Conservation (phyloP, 129 eudicot species). For the Artemisia annua region DNA sequence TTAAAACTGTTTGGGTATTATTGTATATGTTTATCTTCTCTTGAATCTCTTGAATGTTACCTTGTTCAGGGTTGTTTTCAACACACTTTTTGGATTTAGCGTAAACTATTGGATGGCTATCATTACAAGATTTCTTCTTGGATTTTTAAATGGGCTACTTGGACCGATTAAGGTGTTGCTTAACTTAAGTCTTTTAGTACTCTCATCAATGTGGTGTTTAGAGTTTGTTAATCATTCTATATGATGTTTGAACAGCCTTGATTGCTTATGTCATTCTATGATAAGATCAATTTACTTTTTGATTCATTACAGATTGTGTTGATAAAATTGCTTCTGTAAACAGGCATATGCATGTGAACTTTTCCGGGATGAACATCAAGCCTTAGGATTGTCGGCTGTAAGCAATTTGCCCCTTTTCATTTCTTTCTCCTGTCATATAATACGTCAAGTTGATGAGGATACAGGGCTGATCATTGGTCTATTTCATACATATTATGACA, state of each 20-base stretch:
- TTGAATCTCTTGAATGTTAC: slow-evolving; percentile 9
- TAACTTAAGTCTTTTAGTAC: too few species aligned
- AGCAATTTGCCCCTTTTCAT: slow-evolving; percentile 26
- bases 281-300: too few species aligned
- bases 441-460: too few species aligned
- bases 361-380: slow-evolving; percentile 60
- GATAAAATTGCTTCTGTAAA: not conserved
- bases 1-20: not conserved
- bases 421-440: not conserved
- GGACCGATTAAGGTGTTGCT: slow-evolving; percentile 76
- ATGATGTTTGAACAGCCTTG: too few species aligned
- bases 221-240: too few species aligned
- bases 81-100: slow-evolving; percentile 83
- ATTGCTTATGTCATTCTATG: too few species aligned
- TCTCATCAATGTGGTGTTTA: too few species aligned
- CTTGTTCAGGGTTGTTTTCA: slow-evolving; percentile 71
- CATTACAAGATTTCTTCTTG: slow-evolving; percentile 77
- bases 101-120: slow-evolving; percentile 88
- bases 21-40: slow-evolving; percentile 1
- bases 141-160: slow-evolving; percentile 68
- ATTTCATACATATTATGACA: too few species aligned
- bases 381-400: slow-evolving; percentile 72
- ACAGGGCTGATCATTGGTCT: too few species aligned
- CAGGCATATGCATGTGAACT: slow-evolving; percentile 90
- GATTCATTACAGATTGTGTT: not conserved